These are phyloP conservation scores for Thalassiosira hispida DNA, from an alignment of 352 stramenopile genomes.

Conservation along the genomic window DNA sequence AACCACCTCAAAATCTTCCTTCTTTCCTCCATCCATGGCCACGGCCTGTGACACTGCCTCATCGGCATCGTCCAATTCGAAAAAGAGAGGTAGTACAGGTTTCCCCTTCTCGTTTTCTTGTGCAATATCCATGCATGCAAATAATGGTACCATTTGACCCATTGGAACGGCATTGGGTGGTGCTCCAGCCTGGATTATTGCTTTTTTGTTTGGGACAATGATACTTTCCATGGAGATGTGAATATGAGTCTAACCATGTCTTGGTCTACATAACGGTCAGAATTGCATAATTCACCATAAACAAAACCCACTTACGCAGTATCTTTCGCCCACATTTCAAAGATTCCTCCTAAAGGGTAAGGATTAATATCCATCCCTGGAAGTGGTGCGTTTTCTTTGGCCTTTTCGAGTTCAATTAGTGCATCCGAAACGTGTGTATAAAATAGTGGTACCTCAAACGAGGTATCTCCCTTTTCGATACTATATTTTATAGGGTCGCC, in stretches of 20 bases:
- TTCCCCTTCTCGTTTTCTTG: constrained; percentile 57
- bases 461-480: constrained; percentile 23
- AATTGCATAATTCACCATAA: background rate
- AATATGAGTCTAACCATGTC: background rate
- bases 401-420: constrained; percentile 50
- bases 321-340: constrained; percentile 43
- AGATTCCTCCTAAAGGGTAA: constrained; percentile 51
- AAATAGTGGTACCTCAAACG: constrained; percentile 49
- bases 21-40: constrained; percentile 45
- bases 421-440: constrained; percentile 56
- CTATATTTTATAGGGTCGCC: constrained; percentile 58
- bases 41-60: constrained; percentile 57
- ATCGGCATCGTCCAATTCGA: constrained; percentile 60
- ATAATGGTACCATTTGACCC: constrained; percentile 67
- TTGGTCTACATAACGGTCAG: no score
- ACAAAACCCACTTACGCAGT: constrained; percentile 17
- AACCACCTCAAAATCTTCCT: constrained; percentile 67
- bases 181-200: constrained; percentile 61
- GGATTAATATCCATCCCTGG: constrained; percentile 44
- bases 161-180: constrained; percentile 58
- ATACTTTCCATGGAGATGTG: constrained; percentile 1
- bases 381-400: constrained; percentile 26
- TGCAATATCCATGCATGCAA: constrained; percentile 71
- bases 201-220: constrained; percentile 59
- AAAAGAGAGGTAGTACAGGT: constrained; percentile 64